Conservation (phyloP, 1,139 yeast species). For the Meyerozyma elateridarum region DNA sequence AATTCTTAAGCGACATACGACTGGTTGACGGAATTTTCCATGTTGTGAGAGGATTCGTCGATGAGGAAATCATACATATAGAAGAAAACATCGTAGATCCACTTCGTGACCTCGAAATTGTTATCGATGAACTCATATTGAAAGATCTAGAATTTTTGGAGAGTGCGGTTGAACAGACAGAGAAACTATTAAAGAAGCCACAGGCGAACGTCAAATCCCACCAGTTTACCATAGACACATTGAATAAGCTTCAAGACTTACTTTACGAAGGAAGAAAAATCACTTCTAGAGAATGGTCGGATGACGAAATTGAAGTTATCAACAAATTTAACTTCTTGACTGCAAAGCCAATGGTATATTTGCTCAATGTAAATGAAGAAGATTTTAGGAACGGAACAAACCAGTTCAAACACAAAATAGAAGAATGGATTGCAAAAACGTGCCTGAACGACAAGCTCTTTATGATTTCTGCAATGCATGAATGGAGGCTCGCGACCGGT, state of each 20-base stretch:
- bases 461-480: conserved; percentile 58
- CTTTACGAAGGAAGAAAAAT: conserved; percentile 59
- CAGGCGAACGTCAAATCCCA: conserved; percentile 21
- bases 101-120: conserved; percentile 60
- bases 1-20: conserved; percentile 65
- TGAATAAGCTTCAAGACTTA: conserved; percentile 45
- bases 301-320: conserved; percentile 52
- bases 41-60: conserved; percentile 61
- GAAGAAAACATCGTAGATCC: conserved; percentile 64
- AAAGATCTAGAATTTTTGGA: conserved; percentile 70
- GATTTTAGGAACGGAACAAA: conserved; percentile 46
- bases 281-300: conserved; percentile 41
- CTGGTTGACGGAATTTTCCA: conserved; percentile 74
- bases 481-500: conserved; percentile 29
- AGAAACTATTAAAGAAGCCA: conserved; percentile 41
- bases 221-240: conserved; percentile 40
- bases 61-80: conserved; percentile 68
- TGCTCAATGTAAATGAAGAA: conserved; percentile 55
- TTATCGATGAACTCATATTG: conserved; percentile 66
- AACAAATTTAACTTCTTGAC: conserved; percentile 60
- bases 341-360: conserved; percentile 63
- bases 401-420: conserved; percentile 40
- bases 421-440: conserved; percentile 49
- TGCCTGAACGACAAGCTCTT: conserved; percentile 54
- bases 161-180: conserved; percentile 43